A percentile compares a stretch with the other conserved stretches of the same genome.
Conservation (phyloP, 2,329 filamentous ascomycete genomes). For the Ceratocystis eucalypticola region DNA sequence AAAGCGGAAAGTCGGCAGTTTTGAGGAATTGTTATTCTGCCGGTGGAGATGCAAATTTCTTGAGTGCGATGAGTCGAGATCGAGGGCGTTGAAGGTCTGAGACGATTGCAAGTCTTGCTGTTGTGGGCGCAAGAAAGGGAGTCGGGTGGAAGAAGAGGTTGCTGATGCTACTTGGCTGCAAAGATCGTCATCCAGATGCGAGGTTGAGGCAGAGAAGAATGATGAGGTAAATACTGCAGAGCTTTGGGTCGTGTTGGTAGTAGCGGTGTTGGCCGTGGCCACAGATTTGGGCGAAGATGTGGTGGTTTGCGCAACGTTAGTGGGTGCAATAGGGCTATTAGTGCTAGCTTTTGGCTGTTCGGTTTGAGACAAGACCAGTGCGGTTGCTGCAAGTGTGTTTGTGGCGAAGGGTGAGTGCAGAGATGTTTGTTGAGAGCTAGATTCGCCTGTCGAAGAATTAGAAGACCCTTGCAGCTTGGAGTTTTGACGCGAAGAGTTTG, state of each 20-base stretch:
- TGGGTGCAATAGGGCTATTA: not conserved
- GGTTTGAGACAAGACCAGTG: constrained; percentile 8
- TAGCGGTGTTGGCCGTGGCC: constrained; percentile 13
- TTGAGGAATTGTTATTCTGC: constrained; percentile 41
- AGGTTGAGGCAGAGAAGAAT: constrained; percentile 17
- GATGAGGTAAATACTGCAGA: constrained; percentile 18
- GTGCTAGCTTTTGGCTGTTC: not conserved
- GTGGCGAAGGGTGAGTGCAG: constrained; percentile 11
- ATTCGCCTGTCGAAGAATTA: constrained; percentile 6
- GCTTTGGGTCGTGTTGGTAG: constrained; percentile 11
- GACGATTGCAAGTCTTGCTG: constrained; percentile 15
- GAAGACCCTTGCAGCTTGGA: constrained; percentile 13
- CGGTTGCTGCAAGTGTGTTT: constrained; percentile 11
- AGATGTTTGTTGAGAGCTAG: constrained; percentile 10
- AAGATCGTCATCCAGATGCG: constrained; percentile 17
- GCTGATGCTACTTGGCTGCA: constrained; percentile 14
- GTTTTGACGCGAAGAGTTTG: constrained; percentile 11
- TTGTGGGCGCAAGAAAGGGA: constrained; percentile 10
- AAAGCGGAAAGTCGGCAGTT: constrained; percentile 42
- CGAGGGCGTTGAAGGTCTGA: constrained; percentile 16
- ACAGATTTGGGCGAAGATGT: constrained; percentile 16
- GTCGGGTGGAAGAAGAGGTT: constrained; percentile 14
- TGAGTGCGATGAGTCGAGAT: constrained; percentile 16
- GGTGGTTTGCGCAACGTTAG: constrained; percentile 3
- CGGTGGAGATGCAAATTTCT: constrained; percentile 34